A percentile compares a stretch with the other conserved stretches of the same genome.
These are phyloP conservation scores for Cystoderma amianthinum DNA, from an alignment of 768 basidiomycete species.

Conservation along the genomic window DNA sequence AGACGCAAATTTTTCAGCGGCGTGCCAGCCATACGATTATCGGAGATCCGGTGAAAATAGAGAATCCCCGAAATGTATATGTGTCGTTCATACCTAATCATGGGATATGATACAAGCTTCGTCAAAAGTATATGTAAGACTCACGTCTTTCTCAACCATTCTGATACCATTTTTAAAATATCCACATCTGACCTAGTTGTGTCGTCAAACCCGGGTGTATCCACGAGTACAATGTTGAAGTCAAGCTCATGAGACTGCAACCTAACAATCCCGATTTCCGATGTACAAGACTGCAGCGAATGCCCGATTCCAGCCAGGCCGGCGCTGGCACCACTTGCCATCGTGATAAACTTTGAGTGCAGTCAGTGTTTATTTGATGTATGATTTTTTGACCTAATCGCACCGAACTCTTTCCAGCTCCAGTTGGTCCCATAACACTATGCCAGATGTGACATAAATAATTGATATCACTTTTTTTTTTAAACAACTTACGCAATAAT, in stretches of 20 bases:
- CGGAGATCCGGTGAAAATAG: constrained; percentile 1
- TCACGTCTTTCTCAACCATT: constrained; percentile 5
- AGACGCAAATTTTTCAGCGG: constrained; percentile 1
- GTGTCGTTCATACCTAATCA: constrained; percentile 1
- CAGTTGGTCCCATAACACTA: constrained; percentile 3
- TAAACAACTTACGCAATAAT: background rate
- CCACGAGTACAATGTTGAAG: constrained; percentile 6
- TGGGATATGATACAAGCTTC: background rate
- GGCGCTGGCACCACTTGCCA: constrained; percentile 4
- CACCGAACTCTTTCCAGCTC: constrained; percentile 3
- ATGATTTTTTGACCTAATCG: no score
- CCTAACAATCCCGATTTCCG: constrained; percentile 1
- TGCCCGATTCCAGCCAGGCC: constrained; percentile 1
- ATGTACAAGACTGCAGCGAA: constrained; percentile 8
- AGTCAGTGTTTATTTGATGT: no score
- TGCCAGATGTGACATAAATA: background rate
- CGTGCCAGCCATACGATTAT: constrained; percentile 1
- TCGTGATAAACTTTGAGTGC: constrained; percentile 8
- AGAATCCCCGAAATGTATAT: constrained; percentile 1
- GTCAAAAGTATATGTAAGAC: background rate
- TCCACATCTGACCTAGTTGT: constrained; percentile 4
- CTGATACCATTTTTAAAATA: constrained; percentile 5
- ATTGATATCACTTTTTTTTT: background rate
- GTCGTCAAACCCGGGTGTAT: constrained; percentile 12
- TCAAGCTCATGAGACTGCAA: constrained; percentile 1